A percentile compares a stretch with the other conserved stretches of the same genome.
Conservation (phyloP, 1,284 basidiomycete genomes). For the Cutaneotrichosporon dermatis region DNA sequence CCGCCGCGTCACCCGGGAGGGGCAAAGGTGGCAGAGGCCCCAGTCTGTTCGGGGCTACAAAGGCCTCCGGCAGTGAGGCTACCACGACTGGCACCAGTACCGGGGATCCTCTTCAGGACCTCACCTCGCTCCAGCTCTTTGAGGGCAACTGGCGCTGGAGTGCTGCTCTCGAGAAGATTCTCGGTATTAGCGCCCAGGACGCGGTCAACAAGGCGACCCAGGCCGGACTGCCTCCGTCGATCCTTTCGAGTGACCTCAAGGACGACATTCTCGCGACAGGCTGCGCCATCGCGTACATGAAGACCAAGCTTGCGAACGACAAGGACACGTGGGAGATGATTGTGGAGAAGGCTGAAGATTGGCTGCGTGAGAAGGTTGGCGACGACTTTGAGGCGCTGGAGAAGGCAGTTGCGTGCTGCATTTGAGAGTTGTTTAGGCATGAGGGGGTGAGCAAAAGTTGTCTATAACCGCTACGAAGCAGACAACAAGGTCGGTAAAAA, state of each 20-base stretch:
- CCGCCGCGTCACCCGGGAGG: too few relatives aligned
- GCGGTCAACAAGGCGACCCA: neutral
- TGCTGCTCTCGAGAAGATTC: neutral
- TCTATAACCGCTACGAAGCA: too few relatives aligned
- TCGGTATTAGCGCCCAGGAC: neutral
- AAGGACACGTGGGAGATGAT: slow-evolving; percentile 18
- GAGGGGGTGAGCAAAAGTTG: too few relatives aligned
- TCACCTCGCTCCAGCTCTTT: slow-evolving; percentile 11
- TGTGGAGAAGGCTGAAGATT: slow-evolving; percentile 17
- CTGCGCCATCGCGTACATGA: slow-evolving; percentile 12
- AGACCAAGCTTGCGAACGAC: slow-evolving; percentile 6
- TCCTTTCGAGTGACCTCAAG: neutral
- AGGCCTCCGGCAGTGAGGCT: too few relatives aligned
- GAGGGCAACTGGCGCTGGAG: slow-evolving; percentile 18
- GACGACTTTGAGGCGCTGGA: neutral
- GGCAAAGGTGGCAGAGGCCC: too few relatives aligned
- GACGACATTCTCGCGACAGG: slow-evolving; percentile 11
- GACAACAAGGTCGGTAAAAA: too few relatives aligned
- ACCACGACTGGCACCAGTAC: too few relatives aligned
- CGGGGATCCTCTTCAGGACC: neutral
- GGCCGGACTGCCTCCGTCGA: neutral
- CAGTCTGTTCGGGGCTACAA: too few relatives aligned
- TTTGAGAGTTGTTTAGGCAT: too few relatives aligned
- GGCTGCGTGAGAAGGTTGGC: slow-evolving; percentile 3
- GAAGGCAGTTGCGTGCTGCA: neutral